These are phyloP conservation scores for Barnettozyma botsteinii DNA, from an alignment of 805 yeast genomes.

Conservation along the genomic window DNA sequence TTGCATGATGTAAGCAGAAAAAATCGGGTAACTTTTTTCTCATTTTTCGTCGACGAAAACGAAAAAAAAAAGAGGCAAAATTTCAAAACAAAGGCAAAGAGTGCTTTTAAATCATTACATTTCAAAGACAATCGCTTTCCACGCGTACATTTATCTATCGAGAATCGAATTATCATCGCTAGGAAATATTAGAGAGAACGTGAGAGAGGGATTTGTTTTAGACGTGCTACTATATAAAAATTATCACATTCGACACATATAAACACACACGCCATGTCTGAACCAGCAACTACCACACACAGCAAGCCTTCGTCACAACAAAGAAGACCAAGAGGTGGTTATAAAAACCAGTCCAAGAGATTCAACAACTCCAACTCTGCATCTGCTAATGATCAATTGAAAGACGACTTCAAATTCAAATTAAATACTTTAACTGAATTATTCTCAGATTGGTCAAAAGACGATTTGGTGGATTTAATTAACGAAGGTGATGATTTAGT, in stretches of 20 bases:
- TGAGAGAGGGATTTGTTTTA: slow-evolving; percentile 3
- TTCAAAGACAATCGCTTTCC: background rate
- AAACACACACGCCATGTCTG: slow-evolving; percentile 9
- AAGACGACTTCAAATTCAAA: slow-evolving; percentile 32
- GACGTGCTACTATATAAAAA: background rate
- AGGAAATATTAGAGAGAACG: too few relatives aligned
- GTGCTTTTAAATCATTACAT: too few relatives aligned
- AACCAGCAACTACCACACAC: slow-evolving; percentile 8
- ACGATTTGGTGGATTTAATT: slow-evolving; percentile 72
- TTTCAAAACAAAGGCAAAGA: background rate
- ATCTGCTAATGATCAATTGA: slow-evolving; percentile 20
- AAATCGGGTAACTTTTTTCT: slow-evolving; percentile 1
- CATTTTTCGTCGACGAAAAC: slow-evolving; percentile 6
- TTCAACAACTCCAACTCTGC: slow-evolving; percentile 22
- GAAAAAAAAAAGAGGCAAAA: slow-evolving; percentile 4
- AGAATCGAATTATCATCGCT: background rate
- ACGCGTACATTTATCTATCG: background rate
- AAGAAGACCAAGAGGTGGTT: slow-evolving; percentile 28
- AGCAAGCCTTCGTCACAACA: slow-evolving; percentile 10
- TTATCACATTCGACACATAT: slow-evolving; percentile 1
- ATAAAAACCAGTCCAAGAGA: slow-evolving; percentile 44
- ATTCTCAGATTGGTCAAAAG: slow-evolving; percentile 92
- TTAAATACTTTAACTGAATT: slow-evolving; percentile 65
- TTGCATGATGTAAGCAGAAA: too few relatives aligned
- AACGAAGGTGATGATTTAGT: slow-evolving; percentile 74